Evolutionary conservation across 306 rosid species (phyloP).

Genomic region (Cucumis sativus): Cucumber_9930_V3 NC_026658.2:13789001-13789500

Average conservation of each 20-base stretch:
- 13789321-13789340: not conserved
- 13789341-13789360: not conserved
- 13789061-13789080: not conserved
- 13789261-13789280: not conserved
- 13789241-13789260: not conserved
- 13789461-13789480: constrained; percentile 74
- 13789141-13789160: not conserved
- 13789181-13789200: not conserved
- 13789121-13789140: not conserved
- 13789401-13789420: constrained; percentile 85
- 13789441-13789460: constrained; percentile 73
- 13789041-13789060: not conserved
- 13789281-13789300: not conserved
- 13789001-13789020: not conserved
- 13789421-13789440: constrained; percentile 68
- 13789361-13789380: constrained; percentile 37
- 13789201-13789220: not conserved
- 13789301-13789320: not conserved
- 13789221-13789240: not conserved
- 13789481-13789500: constrained; percentile 99
- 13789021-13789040: not conserved
- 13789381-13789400: constrained; percentile 91
- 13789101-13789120: not conserved
- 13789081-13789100: not conserved
- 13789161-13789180: not conserved